Evolutionary conservation across 2,329 filamentous ascomycete species (phyloP), one percentile per base, ranked within the genome.

Genomic region (Paecilomyces fulvus): DNA sequence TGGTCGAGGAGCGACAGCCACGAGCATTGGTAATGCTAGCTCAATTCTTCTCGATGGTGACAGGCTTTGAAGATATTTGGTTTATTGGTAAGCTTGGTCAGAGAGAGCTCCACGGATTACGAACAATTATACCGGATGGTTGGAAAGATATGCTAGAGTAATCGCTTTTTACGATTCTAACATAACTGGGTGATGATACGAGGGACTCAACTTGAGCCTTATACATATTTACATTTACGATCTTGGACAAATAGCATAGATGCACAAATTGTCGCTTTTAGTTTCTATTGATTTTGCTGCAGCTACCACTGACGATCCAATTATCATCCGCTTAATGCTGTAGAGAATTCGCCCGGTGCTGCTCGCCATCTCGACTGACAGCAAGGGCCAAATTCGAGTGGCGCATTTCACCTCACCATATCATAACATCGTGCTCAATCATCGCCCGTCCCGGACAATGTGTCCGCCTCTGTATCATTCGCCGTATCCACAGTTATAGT

Each of bases 11-110:
- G 49, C 58, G 59, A 21, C 58, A 65, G 30, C 70, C 68, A 12
- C 64, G 69, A 17, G 69, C 70, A 9, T 57, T 72, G n/a, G 65
- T 70, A 2, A 67, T 67, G 1, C 54, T 73, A 48, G 69, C 67
- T 4, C 67, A 70, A 56, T 66, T 67, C 56, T 73, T 72, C 53
- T 66, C 66, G 3, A 37, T 64, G 30, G 53, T 55, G 30, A 61
- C 58, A 10, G 56, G 37, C 2, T 56, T 52, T 30, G 57, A 64
- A 2, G 30, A 62, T 55, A 51, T 61, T 3, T 66, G 64, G 64
- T 66, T 59, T 59, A 57, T 67, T 12, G 56, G 55, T 2, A 59
- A 61, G 6, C 63, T 60, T 11, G 63, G 63, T 1, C 56, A 58
- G 54, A 58, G 60, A 37, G 64, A 67, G 48, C 58, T 66, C 10